Percentiles rank a stretch among this genome's conserved stretches.
Conservation (phyloP, 2,329 filamentous ascomycete genomes). For the Sclerotinia minor region DNA sequence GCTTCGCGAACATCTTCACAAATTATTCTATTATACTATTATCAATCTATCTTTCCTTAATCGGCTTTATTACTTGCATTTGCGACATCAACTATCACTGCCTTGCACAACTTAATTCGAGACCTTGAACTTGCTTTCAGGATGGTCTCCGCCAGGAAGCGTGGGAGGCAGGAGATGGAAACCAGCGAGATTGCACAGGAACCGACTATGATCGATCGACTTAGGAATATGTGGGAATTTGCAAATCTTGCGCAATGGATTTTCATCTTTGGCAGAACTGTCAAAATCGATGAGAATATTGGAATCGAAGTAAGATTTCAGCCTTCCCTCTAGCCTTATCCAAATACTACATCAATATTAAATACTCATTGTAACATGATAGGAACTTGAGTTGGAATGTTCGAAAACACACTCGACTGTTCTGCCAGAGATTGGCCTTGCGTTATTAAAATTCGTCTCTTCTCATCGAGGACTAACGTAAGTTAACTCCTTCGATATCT, state of each 20-base stretch:
- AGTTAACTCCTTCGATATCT: conserved; percentile 43
- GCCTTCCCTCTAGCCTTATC: conserved; percentile 21
- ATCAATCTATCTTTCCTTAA: neutral
- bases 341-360: neutral
- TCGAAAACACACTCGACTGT: conserved; percentile 74
- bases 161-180: conserved; percentile 49
- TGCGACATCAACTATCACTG: conserved; percentile 21
- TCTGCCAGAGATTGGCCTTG: conserved; percentile 78
- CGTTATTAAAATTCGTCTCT: conserved; percentile 87
- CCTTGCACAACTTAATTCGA: conserved; percentile 7
- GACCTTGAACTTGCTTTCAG: conserved; percentile 26
- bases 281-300: conserved; percentile 86
- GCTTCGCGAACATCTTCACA: neutral
- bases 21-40: conserved; percentile 15
- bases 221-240: conserved; percentile 95
- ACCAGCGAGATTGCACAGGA: conserved; percentile 38
- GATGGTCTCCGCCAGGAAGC: conserved; percentile 53
- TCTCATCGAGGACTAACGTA: conserved; percentile 92
- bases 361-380: conserved; percentile 30
- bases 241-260: conserved; percentile 93
- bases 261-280: conserved; percentile 80
- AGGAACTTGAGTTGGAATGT: conserved; percentile 90
- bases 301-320: conserved; percentile 75
- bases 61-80: conserved; percentile 18
- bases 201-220: conserved; percentile 56